Evolutionary conservation across 2,329 filamentous ascomycete genomes (phyloP), one percentile per base, ranked within the genome.

Genomic region (Ophiostoma piceae): DNA sequence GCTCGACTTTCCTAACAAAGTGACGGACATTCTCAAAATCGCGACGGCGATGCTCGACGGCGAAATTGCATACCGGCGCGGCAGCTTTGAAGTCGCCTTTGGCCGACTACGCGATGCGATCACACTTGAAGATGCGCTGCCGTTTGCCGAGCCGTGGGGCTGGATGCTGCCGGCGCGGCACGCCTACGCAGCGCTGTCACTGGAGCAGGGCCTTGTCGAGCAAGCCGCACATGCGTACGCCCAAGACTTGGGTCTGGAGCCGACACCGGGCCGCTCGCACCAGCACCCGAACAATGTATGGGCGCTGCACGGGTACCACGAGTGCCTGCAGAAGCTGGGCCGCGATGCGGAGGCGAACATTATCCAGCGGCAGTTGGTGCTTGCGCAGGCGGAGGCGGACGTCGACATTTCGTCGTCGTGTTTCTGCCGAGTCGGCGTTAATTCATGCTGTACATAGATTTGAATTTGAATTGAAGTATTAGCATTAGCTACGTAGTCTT

Each of bases 81-180:
- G 80, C 1, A 81, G 86, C 67, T 82, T 81, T 70, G 78, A 82
- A 0, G 66, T 74, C 1, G 86, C 85, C 0, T 87, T 86, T 74
- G 72, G 76, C 29, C 78, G 81, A 66, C 77, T 88, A 4, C 79
- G 79, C n/a, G 78, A 76, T 26, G 80, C 85, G 0, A 81, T 87
- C 29, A 74, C 78, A 0, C 78, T 83, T 19, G 84, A 86, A 67
- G 85, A 87, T 73, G 75, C 74, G 0, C 79, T 88, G 29, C 82
- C 81, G 0, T 88, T 87, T 71, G 82, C 83, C 35, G 85, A 88
- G 74, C 85, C 85, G 0, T 87, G 85, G 84, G 83, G 82, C 0
- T 87, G 85, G 85, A 86, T 87, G 84, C 82, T 85, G 73, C 85
- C 85, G 0, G 82, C 83, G 0, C 79, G 85, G 19, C 85, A 87